These are phyloP conservation scores for Lyophyllum shimeji DNA, from an alignment of 768 basidiomycete genomes.

Conservation along the genomic window DNA sequence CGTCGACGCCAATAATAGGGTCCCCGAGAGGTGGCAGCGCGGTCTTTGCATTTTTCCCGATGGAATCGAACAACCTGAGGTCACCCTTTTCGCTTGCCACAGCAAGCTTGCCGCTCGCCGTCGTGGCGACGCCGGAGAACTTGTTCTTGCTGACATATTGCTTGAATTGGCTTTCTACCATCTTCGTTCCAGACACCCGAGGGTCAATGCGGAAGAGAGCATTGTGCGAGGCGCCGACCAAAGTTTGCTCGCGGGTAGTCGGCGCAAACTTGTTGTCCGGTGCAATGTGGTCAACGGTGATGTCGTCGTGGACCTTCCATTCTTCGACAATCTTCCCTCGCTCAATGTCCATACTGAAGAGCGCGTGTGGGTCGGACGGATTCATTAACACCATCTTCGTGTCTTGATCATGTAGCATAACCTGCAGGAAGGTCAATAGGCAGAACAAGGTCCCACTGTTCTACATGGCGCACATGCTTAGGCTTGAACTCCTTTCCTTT, in stretches of 20 bases:
- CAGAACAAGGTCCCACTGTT: not conserved
- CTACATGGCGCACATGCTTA: constrained; percentile 58
- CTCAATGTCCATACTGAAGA: constrained; percentile 92
- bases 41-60: constrained; percentile 99
- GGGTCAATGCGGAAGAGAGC: constrained; percentile 98
- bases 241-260: constrained; percentile 87
- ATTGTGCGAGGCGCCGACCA: constrained; percentile 92
- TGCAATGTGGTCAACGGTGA: constrained; percentile 85
- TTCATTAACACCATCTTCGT: constrained; percentile 93
- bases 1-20: constrained; percentile 93
- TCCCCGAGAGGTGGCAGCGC: constrained; percentile 93
- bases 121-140: constrained; percentile 92
- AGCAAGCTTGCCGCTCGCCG: constrained; percentile 81
- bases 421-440: constrained; percentile 41
- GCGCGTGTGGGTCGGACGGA: constrained; percentile 71
- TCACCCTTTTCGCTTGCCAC: constrained; percentile 97
- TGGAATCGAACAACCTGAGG: constrained; percentile 89
- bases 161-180: constrained; percentile 94
- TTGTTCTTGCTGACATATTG: constrained; percentile 94
- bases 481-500: constrained; percentile 87
- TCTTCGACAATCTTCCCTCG: constrained; percentile 97
- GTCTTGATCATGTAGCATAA: constrained; percentile 97
- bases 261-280: constrained; percentile 95
- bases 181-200: constrained; percentile 86
- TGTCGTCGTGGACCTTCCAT: constrained; percentile 94